Percentiles rank a stretch among this genome's conserved stretches.
Conservation (phyloP, 129 eudicot species). For the Tagetes patula region DNA sequence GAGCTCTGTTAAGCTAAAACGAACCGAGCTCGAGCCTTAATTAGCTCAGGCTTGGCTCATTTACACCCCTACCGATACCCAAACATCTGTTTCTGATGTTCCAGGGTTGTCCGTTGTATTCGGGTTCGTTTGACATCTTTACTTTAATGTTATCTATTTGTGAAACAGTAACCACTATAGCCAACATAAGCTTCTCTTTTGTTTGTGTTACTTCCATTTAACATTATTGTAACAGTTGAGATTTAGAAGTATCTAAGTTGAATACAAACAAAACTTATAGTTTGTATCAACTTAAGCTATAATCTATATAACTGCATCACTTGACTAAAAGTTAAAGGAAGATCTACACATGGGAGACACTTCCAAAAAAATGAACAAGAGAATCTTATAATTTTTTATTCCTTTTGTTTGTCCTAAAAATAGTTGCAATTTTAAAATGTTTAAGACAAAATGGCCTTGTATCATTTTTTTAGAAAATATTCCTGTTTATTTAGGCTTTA, state of each 20-base stretch:
- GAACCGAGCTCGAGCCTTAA: no score
- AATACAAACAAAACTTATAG: conserved; percentile 25
- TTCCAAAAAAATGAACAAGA: conserved; percentile 29
- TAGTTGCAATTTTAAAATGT: background rate
- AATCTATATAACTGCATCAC: conserved; percentile 2
- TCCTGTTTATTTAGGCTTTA: background rate
- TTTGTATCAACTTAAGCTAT: conserved; percentile 20
- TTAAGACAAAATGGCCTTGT: background rate
- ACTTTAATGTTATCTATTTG: conserved; percentile 8
- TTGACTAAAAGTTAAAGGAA: conserved; percentile 21
- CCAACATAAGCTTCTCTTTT: conserved; percentile 37
- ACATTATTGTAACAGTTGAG: conserved; percentile 30
- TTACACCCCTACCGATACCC: no score
- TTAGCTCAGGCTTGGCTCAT: no score
- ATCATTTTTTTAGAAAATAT: background rate
- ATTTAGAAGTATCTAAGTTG: conserved; percentile 14
- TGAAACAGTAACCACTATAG: conserved; percentile 9
- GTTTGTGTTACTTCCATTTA: conserved; percentile 29
- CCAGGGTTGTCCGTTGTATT: no score
- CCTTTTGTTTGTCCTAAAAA: conserved; percentile 13
- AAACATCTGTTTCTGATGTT: no score
- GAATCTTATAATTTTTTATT: conserved; percentile 42
- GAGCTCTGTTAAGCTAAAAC: no score
- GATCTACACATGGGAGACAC: conserved; percentile 40
- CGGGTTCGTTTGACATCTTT: background rate